A percentile compares a stretch with the other conserved stretches of the same genome.
phyloP scores from a whole-genome alignment of 768 basidiomycete species.

The Mycena haematopus region DNA sequence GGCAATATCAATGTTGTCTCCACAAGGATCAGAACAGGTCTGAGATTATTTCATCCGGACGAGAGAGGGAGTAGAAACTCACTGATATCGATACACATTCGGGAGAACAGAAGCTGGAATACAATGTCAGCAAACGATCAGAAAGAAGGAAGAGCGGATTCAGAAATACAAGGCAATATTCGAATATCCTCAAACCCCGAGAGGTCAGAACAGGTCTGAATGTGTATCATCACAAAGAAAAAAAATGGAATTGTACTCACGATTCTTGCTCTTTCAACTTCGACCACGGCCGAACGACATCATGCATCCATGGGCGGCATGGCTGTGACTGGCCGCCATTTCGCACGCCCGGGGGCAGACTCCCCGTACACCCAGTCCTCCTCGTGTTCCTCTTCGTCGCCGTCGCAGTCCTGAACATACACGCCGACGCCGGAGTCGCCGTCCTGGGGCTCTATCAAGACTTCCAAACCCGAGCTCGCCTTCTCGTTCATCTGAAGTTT shows the following conservation, averaged over 20 bases:
- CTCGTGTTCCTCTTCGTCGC: constrained; percentile 38
- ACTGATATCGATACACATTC: constrained; percentile 22
- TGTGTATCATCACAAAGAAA: constrained; percentile 60
- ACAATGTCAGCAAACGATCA: constrained; percentile 2
- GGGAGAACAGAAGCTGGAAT: constrained; percentile 24
- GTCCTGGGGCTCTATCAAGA: constrained; percentile 72
- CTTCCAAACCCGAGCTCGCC: constrained; percentile 48
- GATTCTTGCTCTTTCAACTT: constrained; percentile 55
- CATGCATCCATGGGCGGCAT: constrained; percentile 61
- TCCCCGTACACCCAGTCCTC: constrained; percentile 72
- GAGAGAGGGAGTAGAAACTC: neutral
- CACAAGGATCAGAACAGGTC: constrained; percentile 30
- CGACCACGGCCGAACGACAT: no score
- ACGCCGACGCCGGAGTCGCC: constrained; percentile 72
- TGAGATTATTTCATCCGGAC: constrained; percentile 29
- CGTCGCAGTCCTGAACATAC: constrained; percentile 78
- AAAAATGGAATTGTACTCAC: constrained; percentile 31
- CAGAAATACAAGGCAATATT: constrained; percentile 63
- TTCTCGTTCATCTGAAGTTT: constrained; percentile 60
- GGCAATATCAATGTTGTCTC: constrained; percentile 28
- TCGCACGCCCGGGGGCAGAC: constrained; percentile 55
- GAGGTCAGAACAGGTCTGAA: constrained; percentile 75
- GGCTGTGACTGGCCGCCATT: constrained; percentile 60
- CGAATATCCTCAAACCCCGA: constrained; percentile 54
- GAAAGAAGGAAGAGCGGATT: constrained; percentile 25